A percentile compares a stretch with the other conserved stretches of the same genome.
Evolutionary conservation across 805 yeast species (phyloP).

Genomic region (Isabelozyma heimii): DNA sequence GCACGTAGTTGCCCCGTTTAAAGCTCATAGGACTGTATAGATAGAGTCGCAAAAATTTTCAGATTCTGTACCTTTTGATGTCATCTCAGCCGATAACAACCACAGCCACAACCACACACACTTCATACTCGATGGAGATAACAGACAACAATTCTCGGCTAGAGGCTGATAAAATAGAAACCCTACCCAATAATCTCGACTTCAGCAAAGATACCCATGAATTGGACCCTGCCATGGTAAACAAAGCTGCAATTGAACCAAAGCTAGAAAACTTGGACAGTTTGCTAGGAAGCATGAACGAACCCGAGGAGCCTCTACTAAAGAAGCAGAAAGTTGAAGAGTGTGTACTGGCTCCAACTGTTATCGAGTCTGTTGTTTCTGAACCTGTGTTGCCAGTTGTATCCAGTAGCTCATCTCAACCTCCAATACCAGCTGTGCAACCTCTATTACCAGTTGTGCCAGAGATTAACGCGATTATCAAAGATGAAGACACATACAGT

Average conservation of each 20-base stretch:
- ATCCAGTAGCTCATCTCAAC: background rate
- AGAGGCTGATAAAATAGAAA: background rate
- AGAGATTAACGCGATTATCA: no score
- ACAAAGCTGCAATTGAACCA: background rate
- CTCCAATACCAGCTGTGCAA: background rate
- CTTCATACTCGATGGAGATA: background rate
- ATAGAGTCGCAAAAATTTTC: background rate
- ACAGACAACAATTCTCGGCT: background rate
- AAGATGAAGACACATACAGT: background rate
- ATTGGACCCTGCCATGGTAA: background rate
- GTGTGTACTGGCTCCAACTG: background rate
- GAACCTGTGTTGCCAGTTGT: background rate
- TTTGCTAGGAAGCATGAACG: background rate
- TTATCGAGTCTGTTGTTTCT: background rate
- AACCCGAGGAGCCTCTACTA: background rate
- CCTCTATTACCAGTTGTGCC: background rate
- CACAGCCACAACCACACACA: conserved; percentile 50
- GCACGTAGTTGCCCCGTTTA: background rate
- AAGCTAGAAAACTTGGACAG: background rate
- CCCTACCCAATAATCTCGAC: background rate
- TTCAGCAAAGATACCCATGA: background rate
- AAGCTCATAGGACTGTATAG: background rate
- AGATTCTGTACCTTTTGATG: conserved; percentile 31
- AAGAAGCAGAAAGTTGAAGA: background rate
- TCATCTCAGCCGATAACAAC: conserved; percentile 53